Evolutionary conservation across 768 basidiomycete species (phyloP).

Genomic region (Auriscalpium vulgare): DNA sequence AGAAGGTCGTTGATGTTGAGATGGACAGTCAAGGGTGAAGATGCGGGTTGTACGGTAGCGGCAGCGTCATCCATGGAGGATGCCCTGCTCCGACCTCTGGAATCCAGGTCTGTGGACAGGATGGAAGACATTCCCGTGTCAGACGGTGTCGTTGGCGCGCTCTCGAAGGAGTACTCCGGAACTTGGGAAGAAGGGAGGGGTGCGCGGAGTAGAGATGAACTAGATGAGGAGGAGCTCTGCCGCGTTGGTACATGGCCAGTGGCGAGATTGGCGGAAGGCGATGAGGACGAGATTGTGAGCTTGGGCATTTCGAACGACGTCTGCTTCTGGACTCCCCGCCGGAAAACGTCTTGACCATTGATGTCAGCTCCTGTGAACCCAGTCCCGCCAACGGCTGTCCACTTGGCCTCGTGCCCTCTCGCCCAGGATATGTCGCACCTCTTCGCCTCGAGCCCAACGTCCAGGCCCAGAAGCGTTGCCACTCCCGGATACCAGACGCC

Average conservation of each 20-base stretch:
- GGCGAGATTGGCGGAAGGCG: constrained; percentile 3
- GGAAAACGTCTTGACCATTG: constrained; percentile 29
- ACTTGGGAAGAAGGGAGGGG: constrained; percentile 59
- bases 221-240: constrained; percentile 26
- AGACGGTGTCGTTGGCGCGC: constrained; percentile 43
- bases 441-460: constrained; percentile 60
- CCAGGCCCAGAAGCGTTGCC: constrained; percentile 73
- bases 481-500: constrained; percentile 81
- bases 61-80: constrained; percentile 27
- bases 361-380: constrained; percentile 71
- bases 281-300: constrained; percentile 2
- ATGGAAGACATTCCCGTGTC: constrained; percentile 30
- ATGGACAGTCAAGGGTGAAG: constrained; percentile 65
- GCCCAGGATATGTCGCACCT: constrained; percentile 67
- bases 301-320: constrained; percentile 33
- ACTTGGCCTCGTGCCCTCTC: constrained; percentile 38
- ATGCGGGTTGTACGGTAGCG: constrained; percentile 25
- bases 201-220: constrained; percentile 63
- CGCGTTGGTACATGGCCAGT: constrained; percentile 29
- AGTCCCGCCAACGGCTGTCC: constrained; percentile 54
- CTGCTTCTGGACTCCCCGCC: constrained; percentile 1
- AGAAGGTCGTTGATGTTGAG: constrained; percentile 75
- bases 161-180: constrained; percentile 74
- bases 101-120: constrained; percentile 26
- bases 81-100: constrained; percentile 30